Evolutionary conservation across 2,329 filamentous ascomycete genomes (phyloP).

Genomic region (Knoxdaviesia proteae): DNA sequence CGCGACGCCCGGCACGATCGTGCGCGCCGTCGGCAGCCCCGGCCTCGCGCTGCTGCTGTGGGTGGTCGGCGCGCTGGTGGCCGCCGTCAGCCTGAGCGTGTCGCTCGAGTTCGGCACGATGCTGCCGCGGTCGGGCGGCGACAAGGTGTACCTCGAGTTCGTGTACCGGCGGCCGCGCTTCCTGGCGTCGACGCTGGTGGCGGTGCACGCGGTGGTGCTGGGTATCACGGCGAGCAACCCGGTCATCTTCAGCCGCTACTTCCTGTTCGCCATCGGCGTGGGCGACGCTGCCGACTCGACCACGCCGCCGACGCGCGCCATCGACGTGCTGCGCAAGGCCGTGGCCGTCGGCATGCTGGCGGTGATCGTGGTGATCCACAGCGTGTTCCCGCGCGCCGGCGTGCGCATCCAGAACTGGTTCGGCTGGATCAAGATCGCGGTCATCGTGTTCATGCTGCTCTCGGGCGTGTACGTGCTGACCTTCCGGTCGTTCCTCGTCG

Average conservation of each 20-base stretch:
- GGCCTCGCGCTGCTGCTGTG: conserved; percentile 42
- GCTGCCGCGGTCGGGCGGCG: conserved; percentile 46
- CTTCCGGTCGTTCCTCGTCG: conserved; percentile 5
- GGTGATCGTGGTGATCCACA: conserved; percentile 35
- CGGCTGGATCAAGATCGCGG: conserved; percentile 40
- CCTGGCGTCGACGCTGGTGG: conserved; percentile 41
- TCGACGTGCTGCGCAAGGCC: conserved; percentile 27
- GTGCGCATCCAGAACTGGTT: conserved; percentile 38
- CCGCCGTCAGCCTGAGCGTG: conserved; percentile 38
- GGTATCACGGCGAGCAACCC: conserved; percentile 52
- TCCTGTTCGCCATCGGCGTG: conserved; percentile 33
- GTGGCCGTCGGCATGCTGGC: conserved; percentile 37
- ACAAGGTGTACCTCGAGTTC: conserved; percentile 53
- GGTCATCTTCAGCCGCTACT: conserved; percentile 47
- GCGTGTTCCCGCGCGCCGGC: conserved; percentile 32
- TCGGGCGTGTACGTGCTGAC: conserved; percentile 38
- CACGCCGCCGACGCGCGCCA: too few species aligned
- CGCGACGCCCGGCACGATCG: conserved; percentile 46
- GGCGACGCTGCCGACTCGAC: conserved; percentile 15
- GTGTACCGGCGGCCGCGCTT: conserved; percentile 42
- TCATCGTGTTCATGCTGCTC: conserved; percentile 39
- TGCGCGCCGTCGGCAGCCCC: conserved; percentile 43
- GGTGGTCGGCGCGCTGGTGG: conserved; percentile 38
- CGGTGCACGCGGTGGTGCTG: conserved; percentile 40
- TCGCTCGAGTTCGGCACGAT: conserved; percentile 50